Percentiles rank a stretch among this genome's conserved stretches.
Evolutionary conservation across 78 protist genomes (phyloP).

Genomic region (Polysphondylium violaceum): DNA sequence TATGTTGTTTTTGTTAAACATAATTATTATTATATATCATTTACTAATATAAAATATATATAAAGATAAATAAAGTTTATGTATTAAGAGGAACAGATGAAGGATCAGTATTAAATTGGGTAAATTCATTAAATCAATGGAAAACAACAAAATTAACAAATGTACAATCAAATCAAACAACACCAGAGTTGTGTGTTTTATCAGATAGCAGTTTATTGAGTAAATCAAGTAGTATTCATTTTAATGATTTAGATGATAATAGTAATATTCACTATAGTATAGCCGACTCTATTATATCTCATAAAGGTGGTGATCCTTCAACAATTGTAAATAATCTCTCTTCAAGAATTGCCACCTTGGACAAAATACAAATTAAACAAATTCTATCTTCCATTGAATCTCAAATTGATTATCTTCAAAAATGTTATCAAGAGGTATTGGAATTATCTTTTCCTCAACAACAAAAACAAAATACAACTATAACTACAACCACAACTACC

Average conservation of each 20-base stretch:
- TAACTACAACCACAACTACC: background rate
- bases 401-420: conserved; percentile 27
- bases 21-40: no score
- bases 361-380: conserved; percentile 25
- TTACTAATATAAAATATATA: background rate
- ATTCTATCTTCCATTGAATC: background rate
- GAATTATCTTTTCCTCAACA: background rate
- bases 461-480: background rate
- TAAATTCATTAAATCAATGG: conserved; percentile 42
- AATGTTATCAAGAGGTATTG: conserved; percentile 31
- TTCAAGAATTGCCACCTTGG: conserved; percentile 13
- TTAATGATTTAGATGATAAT: background rate
- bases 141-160: background rate
- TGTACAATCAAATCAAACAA: background rate
- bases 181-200: background rate
- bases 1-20: no score
- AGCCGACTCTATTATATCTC: background rate
- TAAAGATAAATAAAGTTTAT: conserved; percentile 1
- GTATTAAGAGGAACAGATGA: conserved; percentile 49
- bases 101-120: conserved; percentile 52
- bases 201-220: background rate
- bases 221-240: background rate
- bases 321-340: background rate
- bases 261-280: background rate
- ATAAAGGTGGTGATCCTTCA: no score